These are phyloP conservation scores for Russula olivacea DNA, from an alignment of 768 basidiomycete species.

Conservation along the genomic window DNA sequence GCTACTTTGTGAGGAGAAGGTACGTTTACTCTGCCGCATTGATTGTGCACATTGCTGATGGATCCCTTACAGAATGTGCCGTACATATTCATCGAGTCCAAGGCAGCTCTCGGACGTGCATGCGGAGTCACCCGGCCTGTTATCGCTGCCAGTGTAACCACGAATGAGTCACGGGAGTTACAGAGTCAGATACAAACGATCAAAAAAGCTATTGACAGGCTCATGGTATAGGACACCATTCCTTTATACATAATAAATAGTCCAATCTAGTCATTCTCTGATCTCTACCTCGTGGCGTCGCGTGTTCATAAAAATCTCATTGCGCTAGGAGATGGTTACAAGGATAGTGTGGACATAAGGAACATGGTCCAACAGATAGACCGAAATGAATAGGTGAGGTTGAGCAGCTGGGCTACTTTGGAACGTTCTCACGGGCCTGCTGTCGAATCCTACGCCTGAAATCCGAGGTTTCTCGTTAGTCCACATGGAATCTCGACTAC, in stretches of 20 bases:
- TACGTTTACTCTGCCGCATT: slow-evolving; percentile 28
- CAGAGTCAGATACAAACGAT: slow-evolving; percentile 81
- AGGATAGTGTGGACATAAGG: slow-evolving; percentile 13
- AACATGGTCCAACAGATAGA: slow-evolving; percentile 17
- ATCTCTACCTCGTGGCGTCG: neutral
- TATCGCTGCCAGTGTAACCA: slow-evolving; percentile 94
- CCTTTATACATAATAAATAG: neutral
- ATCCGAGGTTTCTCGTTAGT: neutral
- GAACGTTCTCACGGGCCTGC: slow-evolving; percentile 87
- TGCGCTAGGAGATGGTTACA: slow-evolving; percentile 15
- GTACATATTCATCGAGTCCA: slow-evolving; percentile 91
- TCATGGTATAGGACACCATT: slow-evolving; percentile 37
- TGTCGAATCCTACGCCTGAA: slow-evolving; percentile 68
- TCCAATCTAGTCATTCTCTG: neutral
- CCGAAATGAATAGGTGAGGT: slow-evolving; percentile 5
- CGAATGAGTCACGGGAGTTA: slow-evolving; percentile 89
- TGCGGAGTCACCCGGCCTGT: slow-evolving; percentile 95
- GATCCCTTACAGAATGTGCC: slow-evolving; percentile 73
- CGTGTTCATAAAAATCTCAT: slow-evolving; percentile 3
- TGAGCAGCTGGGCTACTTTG: slow-evolving; percentile 48
- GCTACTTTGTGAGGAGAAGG: slow-evolving; percentile 97
- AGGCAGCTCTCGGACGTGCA: slow-evolving; percentile 92
- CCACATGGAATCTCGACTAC: neutral
- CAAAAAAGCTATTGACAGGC: slow-evolving; percentile 77
- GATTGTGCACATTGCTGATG: neutral